Conservation (phyloP, 768 basidiomycete species). For the Auriscalpium vulgare region DNA sequence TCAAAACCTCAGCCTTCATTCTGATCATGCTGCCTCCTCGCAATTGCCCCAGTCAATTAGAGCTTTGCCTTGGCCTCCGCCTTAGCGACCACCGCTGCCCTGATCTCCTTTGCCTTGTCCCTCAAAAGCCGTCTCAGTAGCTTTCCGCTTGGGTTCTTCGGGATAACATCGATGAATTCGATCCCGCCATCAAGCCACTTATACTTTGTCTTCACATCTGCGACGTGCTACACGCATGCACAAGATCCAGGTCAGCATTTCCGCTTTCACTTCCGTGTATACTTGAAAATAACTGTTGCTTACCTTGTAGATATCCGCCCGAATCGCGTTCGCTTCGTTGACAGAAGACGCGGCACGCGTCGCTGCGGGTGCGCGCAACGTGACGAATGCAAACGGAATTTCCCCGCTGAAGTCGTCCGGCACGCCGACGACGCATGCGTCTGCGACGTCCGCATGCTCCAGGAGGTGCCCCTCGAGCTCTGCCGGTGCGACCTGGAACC, state of each 20-base stretch:
- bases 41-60: background rate
- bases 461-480: conserved; percentile 64
- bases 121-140: conserved; percentile 21
- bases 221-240: conserved; percentile 17
- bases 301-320: conserved; percentile 9
- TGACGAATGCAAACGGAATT: conserved; percentile 62
- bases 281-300: background rate
- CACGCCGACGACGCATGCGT: conserved; percentile 59
- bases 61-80: background rate
- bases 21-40: no score
- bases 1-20: no score
- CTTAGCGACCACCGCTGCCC: background rate
- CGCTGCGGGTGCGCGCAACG: conserved; percentile 26
- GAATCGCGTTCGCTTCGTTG: conserved; percentile 4
- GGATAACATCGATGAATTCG: conserved; percentile 27
- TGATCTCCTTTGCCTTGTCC: conserved; percentile 15
- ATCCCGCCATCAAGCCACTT: conserved; percentile 32
- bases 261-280: no score
- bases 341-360: background rate
- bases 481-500: conserved; percentile 70
- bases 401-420: conserved; percentile 69
- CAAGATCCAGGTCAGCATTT: background rate
- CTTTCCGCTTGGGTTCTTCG: conserved; percentile 27
- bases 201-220: conserved; percentile 25
- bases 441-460: conserved; percentile 48